Base-by-base conservation (phyloP, 768 basidiomycete genomes). In the Tephrocybe sp. region DNA sequence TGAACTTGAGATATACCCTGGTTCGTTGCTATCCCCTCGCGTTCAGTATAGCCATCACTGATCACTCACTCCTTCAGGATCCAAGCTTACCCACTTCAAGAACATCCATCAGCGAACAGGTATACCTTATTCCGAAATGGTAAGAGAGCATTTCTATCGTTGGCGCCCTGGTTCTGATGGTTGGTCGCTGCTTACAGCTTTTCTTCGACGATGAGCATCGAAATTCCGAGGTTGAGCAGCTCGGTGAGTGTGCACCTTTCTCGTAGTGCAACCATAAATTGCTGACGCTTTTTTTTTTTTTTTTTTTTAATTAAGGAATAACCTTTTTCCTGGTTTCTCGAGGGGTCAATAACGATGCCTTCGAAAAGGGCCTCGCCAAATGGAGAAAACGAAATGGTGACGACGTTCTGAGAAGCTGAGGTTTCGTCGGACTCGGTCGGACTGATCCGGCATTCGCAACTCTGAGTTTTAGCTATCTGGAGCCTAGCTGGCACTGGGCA, bases 31-130 rank as follows among this genome's bases (percentile, higher is more conserved):
- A 33, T 2, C 26, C 23, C 17, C n/a, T n/a, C n/a, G n/a, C n/a
- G n/a, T n/a, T n/a, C 5, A 19, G n/a, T 42, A 4, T 38, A 2
- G 9, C 44, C 34, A 45, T 11, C 12, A 14, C 32, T 16, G n/a
- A 17, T 36, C 42, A 7, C 14, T 20, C 20, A 7, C 19, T 19
- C 33, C 14, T 31, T 5, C 59, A 84, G 85, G 87, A 13, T 90
- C 90, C 19, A 94, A 95, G 69, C 69, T 92, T 14, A 76, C 77
- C 4, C 92, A 94, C 62, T 95, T 95, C 72, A 83, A 79, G 62
- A 75, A 78, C 40, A 61, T 94, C 19, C 85, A 91, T 62, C 69
- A 79, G 42, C 77, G 80, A 58, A 92, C 90, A 0, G 85, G 84
- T 2, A 81, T 93, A 44, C 81, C 88, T 0, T 92, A 89, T 60